Conservation (phyloP, 2,329 filamentous ascomycete species). For the Paecilomyces formosus region DNA sequence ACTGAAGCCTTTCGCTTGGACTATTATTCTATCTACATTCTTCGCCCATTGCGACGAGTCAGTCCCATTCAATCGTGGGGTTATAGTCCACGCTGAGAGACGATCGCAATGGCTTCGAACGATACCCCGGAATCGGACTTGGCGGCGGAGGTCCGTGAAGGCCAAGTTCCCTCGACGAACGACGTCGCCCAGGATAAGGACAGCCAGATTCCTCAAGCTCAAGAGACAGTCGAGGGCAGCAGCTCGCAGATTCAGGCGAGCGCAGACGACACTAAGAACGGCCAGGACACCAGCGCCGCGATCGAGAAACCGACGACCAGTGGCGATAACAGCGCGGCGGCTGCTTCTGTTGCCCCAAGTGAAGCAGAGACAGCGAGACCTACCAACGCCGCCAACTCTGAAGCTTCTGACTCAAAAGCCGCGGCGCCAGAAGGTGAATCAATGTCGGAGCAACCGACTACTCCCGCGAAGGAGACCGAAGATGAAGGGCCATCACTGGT, state of each 20-base stretch:
- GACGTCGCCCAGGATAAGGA: background rate
- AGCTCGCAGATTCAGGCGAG: background rate
- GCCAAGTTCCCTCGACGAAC: background rate
- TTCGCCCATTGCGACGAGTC: background rate
- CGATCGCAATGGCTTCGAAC: background rate
- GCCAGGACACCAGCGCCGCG: background rate
- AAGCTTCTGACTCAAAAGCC: background rate
- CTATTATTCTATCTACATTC: background rate
- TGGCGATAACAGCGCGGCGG: background rate
- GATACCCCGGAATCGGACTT: background rate
- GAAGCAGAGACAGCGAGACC: background rate
- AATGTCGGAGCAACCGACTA: background rate
- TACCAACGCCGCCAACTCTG: background rate
- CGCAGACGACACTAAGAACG: background rate
- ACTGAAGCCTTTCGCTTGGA: background rate
- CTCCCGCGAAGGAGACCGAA: slow-evolving; percentile 29
- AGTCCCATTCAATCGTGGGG: background rate
- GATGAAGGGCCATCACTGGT: slow-evolving; percentile 28
- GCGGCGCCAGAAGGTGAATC: background rate
- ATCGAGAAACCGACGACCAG: background rate
- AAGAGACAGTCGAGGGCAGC: background rate
- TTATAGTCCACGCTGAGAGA: background rate
- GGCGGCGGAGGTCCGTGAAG: background rate
- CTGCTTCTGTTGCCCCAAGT: background rate
- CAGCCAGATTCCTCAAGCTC: background rate